Evolutionary conservation across 1,284 basidiomycete species (phyloP), one percentile per base, ranked within the genome.

Genomic region (Ceratobasidium sp.): DNA sequence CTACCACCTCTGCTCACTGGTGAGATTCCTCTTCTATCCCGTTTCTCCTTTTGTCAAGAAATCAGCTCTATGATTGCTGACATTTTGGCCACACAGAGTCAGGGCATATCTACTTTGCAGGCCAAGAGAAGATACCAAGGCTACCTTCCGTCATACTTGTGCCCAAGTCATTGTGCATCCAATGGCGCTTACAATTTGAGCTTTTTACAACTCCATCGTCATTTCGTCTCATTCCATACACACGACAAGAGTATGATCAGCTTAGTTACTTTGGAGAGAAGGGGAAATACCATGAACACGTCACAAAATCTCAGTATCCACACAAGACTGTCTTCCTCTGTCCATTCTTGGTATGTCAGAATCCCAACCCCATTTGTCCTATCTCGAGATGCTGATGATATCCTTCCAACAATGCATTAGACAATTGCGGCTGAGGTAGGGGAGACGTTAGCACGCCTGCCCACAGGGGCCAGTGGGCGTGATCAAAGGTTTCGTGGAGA

Each of bases 31-130:
- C 42, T 46, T 6, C 14, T n/a, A 16, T 46, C 5, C 42, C 16
- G 5, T 46, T 46, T 4, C 42, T 16, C 16, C 14, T 46, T n/a
- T n/a, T n/a, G n/a, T n/a, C n/a, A n/a, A n/a, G 16, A 4, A 6
- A 4, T 46, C 42, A 4, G 19, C 21, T 50, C 6, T 50, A 6
- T 50, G 6, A 6, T 50, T 50, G 7, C 6, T 3, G 7, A 50
- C 23, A 23, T 14, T 4, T n/a, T 4, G 47, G 6, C 6, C 47
- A 50, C n/a, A 9, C 11, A 59, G 57, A 47, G 36, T 41, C 33
- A 21, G 56, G 56, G 19, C 39, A 44, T 11, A 14, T 47, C 8
- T 59, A 29, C 29, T 59, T 59, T 19, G 57, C 57, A n/a, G 57
- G 57, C 8, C 57, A 30, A 19, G 25, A 59, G 27, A 23, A 8